Conservation (phyloP, 768 basidiomycete species). For the Rhodocollybia butyracea region DNA sequence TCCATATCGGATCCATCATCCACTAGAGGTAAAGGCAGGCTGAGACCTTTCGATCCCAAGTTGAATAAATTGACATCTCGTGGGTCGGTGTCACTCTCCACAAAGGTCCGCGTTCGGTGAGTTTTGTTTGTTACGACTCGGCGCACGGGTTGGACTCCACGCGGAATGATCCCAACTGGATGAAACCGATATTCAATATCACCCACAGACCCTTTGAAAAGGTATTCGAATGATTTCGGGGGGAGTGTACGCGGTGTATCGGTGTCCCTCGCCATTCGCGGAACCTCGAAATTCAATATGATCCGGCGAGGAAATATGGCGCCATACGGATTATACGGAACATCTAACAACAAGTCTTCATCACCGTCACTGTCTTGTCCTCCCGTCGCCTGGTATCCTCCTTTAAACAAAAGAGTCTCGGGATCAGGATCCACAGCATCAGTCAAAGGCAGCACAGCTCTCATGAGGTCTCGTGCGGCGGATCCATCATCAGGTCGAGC, state of each 20-base stretch:
- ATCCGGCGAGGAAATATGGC: neutral
- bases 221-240: neutral
- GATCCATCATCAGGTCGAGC: slow-evolving; percentile 14
- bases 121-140: no score
- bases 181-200: neutral
- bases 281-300: neutral
- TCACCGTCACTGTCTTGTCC: no score
- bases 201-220: neutral
- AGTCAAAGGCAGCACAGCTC: slow-evolving; percentile 16
- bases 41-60: neutral
- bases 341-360: neutral
- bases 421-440: slow-evolving; percentile 7
- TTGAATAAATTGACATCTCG: neutral
- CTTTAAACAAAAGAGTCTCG: neutral
- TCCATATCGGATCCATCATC: slow-evolving; percentile 6
- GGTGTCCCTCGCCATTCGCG: no score
- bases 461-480: slow-evolving; percentile 14
- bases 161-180: neutral
- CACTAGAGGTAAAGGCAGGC: neutral
- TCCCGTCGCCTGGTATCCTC: no score
- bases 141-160: no score
- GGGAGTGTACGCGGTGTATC: neutral
- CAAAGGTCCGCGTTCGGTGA: no score
- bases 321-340: slow-evolving; percentile 1
- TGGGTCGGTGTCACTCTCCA: no score